These are phyloP conservation scores for Cicer bijugum DNA, from an alignment of 306 rosid genomes.

Conservation along the genomic window DNA sequence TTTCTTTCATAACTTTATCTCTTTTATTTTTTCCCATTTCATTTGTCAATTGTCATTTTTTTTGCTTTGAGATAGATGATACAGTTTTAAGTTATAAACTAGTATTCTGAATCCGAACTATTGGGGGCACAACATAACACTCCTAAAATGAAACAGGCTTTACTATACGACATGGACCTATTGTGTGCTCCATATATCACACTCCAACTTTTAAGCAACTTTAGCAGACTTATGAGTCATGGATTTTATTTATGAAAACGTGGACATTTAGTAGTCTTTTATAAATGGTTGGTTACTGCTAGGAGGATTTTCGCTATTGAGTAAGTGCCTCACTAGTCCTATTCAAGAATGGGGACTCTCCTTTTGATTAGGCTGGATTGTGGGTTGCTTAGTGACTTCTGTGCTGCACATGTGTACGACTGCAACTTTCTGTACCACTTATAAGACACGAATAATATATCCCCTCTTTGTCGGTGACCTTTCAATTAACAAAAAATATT, in stretches of 20 bases:
- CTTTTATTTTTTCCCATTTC: not conserved
- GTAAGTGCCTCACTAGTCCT: not conserved
- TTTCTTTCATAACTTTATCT: not conserved
- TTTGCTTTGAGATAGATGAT: not conserved
- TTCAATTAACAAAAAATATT: conserved; percentile 23
- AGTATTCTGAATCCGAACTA: not conserved
- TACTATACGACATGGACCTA: conserved; percentile 1
- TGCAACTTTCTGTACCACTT: conserved; percentile 7
- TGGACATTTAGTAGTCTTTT: conserved; percentile 6
- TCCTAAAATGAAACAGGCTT: not conserved
- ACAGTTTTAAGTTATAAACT: not conserved
- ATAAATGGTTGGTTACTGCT: not conserved
- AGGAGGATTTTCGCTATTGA: not conserved
- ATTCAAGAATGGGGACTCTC: not conserved
- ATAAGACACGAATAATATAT: not conserved
- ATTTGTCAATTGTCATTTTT: not conserved
- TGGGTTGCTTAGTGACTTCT: conserved; percentile 19
- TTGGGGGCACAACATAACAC: conserved; percentile 10
- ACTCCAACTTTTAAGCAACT: not conserved
- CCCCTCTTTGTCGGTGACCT: conserved; percentile 21
- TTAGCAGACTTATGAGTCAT: conserved; percentile 10
- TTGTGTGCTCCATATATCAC: conserved; percentile 13
- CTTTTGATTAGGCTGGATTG: too few relatives aligned
- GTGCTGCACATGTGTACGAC: not conserved
- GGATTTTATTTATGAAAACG: not conserved